Evolutionary conservation across 139 green algal genomes (phyloP), one percentile per base, ranked within the genome.

Genomic region (Chlorella sp.): DNA sequence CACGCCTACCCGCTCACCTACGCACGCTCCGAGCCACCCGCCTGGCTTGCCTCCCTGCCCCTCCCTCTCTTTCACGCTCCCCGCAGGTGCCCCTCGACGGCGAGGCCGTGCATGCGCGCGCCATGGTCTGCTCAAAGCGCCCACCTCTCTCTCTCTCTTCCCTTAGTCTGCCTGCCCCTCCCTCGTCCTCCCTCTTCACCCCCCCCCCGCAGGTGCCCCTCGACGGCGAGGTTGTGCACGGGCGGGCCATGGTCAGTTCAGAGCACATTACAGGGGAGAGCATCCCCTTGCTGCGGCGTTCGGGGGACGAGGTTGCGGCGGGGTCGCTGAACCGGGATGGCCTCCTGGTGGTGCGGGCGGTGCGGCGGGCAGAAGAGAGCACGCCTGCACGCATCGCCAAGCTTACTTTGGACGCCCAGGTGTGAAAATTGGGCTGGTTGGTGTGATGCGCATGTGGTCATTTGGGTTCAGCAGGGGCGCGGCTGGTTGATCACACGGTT

Each of bases 321-420:
- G 86, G 86, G 57, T 89, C 85, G 18, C 85, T 89, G 3, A 89
- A 89, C 85, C 69, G 91, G 2, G 97, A 99, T 86, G 96, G 97
- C 16, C 69, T 95, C 42, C 94, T 99, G 82, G 94, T 97, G 36
- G 28, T 99, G 79, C 79, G 92, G 2, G 93, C 95, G 18, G 92
- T 88, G 32, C 88, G 90, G 4, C 37, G 0, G 0, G 89, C 93
- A 24, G 90, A 92, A 12, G 94, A 98, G 87, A 96, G 92, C 32
- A 98, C 96, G 9, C 96, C 96, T n/a, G 95, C 96, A 0, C 90
- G 95, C 39, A 98, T 99, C 34, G 96, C 96, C 1, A 78, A 88
- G 30, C 94, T 99, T 76, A 94, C 96, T 7, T 53, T 87, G 9
- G 90, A 96, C 57, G 96, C 96, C 21, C 95, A 97, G 94, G 96